A percentile compares a stretch with the other conserved stretches of the same genome.
phyloP scores from a whole-genome alignment of 768 basidiomycete genomes.

The Auricularia auricula-judae region DNA sequence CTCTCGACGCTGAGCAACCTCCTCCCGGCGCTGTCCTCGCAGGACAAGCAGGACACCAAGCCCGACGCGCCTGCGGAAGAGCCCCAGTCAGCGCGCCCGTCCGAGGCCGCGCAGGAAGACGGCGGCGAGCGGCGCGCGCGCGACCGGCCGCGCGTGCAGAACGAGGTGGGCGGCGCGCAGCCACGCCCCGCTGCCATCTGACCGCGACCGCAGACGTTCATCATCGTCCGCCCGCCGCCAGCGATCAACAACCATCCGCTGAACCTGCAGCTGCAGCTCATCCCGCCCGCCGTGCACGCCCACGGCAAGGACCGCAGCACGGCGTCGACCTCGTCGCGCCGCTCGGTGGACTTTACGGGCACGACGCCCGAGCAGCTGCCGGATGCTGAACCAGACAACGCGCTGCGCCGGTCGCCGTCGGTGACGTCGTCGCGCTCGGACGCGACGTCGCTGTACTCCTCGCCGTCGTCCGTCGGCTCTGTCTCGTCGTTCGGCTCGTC shows the following conservation, averaged over 20 bases:
- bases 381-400: conserved; percentile 14
- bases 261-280: conserved; percentile 86
- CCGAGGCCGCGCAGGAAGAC: background rate
- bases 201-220: conserved; percentile 53
- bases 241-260: conserved; percentile 76
- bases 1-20: background rate
- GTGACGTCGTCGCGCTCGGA: conserved; percentile 39
- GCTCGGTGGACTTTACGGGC: conserved; percentile 33
- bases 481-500: conserved; percentile 24
- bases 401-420: conserved; percentile 18
- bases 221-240: conserved; percentile 85
- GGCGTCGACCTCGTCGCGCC: conserved; percentile 20
- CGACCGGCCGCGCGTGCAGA: background rate
- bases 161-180: background rate
- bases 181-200: background rate
- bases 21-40: background rate
- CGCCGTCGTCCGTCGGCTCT: conserved; percentile 21
- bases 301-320: conserved; percentile 31
- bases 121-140: background rate
- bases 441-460: conserved; percentile 24
- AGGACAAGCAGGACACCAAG: background rate
- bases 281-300: conserved; percentile 37
- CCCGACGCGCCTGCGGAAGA: background rate
- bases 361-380: conserved; percentile 19
- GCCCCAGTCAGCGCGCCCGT: background rate